A percentile compares a stretch with the other conserved stretches of the same genome.
These are phyloP conservation scores for Cladosporium sp. DNA, from an alignment of 2,329 filamentous ascomycete species.

Conservation along the genomic window DNA sequence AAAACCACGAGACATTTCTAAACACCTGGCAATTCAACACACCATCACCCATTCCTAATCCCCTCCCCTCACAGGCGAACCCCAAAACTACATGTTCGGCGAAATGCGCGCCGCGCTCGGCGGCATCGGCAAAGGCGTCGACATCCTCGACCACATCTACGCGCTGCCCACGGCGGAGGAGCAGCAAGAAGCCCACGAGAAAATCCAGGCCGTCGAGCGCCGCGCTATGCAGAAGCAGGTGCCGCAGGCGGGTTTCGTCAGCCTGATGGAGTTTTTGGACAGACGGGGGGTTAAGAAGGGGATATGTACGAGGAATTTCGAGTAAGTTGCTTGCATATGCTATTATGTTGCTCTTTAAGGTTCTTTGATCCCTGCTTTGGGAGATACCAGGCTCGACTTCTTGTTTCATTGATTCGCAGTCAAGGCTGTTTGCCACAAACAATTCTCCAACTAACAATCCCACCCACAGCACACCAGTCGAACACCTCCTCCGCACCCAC, in stretches of 20 bases:
- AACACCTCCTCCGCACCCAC: constrained; percentile 71
- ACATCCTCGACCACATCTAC: constrained; percentile 89
- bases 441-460: background rate
- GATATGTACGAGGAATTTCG: constrained; percentile 94
- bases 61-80: constrained; percentile 56
- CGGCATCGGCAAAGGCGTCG: constrained; percentile 62
- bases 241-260: constrained; percentile 73
- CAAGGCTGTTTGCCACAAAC: too few relatives aligned
- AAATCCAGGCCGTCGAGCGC: constrained; percentile 76
- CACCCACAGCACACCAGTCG: constrained; percentile 58
- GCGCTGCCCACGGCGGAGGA: constrained; percentile 61
- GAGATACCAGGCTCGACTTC: too few relatives aligned
- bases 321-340: constrained; percentile 41
- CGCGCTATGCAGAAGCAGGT: constrained; percentile 74
- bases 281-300: constrained; percentile 64
- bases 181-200: constrained; percentile 59
- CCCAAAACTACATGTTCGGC: constrained; percentile 92
- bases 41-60: background rate
- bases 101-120: constrained; percentile 75
- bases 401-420: background rate
- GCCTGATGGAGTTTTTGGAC: constrained; percentile 81
- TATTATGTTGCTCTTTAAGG: background rate
- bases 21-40: background rate
- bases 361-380: too few relatives aligned
- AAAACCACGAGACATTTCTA: too few relatives aligned